These are phyloP conservation scores for peach (Prunus persica) DNA, from an alignment of 306 rosid genomes.

Conservation along the genomic window Prunus_persica_NCBIv2 NC_034014.1:30203001-30203500, in stretches of 20 bases:
- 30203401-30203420: background rate
- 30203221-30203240: background rate
- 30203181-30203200: background rate
- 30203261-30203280: background rate
- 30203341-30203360: background rate
- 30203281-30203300: background rate
- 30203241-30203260: background rate
- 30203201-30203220: background rate
- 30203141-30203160: conserved; percentile 34
- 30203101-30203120: conserved; percentile 37
- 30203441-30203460: conserved; percentile 44
- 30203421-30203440: conserved; percentile 37
- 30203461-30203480: conserved; percentile 42
- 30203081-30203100: conserved; percentile 28
- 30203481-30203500: conserved; percentile 50
- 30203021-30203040: conserved; percentile 1
- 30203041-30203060: background rate
- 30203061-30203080: conserved; percentile 34
- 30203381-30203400: background rate
- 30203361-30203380: background rate
- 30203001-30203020: background rate
- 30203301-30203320: background rate
- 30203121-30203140: conserved; percentile 36
- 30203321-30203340: background rate
- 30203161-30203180: background rate